Evolutionary conservation across 306 rosid species (phyloP).

Genomic region (Mucuna pruriens): DNA sequence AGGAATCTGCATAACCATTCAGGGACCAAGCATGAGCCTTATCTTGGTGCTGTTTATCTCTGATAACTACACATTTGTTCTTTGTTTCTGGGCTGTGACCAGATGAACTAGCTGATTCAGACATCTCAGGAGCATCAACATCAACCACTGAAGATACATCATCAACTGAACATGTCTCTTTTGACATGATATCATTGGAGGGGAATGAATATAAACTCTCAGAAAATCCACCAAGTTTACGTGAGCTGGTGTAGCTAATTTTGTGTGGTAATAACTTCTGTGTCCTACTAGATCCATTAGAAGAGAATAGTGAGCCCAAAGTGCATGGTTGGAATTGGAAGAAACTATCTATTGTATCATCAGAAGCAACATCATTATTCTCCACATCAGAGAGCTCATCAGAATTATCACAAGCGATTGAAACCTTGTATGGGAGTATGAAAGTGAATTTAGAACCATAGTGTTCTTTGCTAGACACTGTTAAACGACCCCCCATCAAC

Average conservation of each 20-base stretch:
- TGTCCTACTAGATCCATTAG: slow-evolving; percentile 63
- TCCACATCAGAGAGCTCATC: slow-evolving; percentile 67
- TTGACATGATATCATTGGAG: slow-evolving; percentile 25
- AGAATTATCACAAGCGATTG: slow-evolving; percentile 53
- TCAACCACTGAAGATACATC: slow-evolving; percentile 44
- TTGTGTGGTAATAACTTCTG: slow-evolving; percentile 50
- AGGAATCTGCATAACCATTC: slow-evolving; percentile 44
- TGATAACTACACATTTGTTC: slow-evolving; percentile 19
- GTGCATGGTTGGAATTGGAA: slow-evolving; percentile 81
- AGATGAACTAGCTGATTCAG: slow-evolving; percentile 50
- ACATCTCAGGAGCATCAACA: slow-evolving; percentile 43
- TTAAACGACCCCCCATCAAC: slow-evolving; percentile 83
- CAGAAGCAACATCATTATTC: slow-evolving; percentile 51
- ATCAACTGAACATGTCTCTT: slow-evolving; percentile 49
- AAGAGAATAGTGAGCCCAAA: slow-evolving; percentile 70
- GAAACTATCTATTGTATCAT: slow-evolving; percentile 65
- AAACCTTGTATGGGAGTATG: slow-evolving; percentile 76
- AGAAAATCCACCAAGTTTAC: slow-evolving; percentile 54
- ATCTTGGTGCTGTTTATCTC: slow-evolving; percentile 34
- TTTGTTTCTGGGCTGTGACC: slow-evolving; percentile 42
- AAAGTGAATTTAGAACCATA: slow-evolving; percentile 83
- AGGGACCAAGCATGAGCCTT: slow-evolving; percentile 38
- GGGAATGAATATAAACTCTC: slow-evolving; percentile 49
- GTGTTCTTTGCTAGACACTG: slow-evolving; percentile 78
- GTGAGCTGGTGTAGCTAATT: slow-evolving; percentile 46